These are phyloP conservation scores for Westerdykella sp. DNA, from an alignment of 2,329 filamentous ascomycete genomes.

Conservation along the genomic window DNA sequence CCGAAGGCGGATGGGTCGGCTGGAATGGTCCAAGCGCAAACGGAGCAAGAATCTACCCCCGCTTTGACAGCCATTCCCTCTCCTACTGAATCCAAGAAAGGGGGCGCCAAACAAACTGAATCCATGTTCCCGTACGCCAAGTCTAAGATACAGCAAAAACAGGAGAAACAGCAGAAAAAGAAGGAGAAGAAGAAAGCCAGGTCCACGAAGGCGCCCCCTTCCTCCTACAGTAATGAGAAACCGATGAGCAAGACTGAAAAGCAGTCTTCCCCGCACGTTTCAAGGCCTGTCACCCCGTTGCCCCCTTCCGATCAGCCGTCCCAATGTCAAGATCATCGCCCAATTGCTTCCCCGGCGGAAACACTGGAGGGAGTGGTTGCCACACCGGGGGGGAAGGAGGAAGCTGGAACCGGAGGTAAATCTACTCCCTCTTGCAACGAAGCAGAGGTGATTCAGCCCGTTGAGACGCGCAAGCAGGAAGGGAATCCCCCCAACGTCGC, in stretches of 20 bases:
- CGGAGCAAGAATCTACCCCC: neutral
- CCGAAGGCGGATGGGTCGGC: neutral
- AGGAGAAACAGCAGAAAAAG: constrained; percentile 33
- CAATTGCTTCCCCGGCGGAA: neutral
- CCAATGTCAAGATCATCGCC: neutral
- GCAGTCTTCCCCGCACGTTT: neutral
- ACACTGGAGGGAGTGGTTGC: neutral
- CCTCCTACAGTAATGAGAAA: constrained; percentile 2
- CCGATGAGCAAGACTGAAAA: neutral
- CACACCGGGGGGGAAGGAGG: neutral
- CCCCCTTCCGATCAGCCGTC: neutral
- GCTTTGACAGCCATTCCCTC: neutral
- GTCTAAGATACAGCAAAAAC: constrained; percentile 25
- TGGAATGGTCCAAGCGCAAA: neutral
- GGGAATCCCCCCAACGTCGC: no score
- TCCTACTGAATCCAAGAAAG: constrained; percentile 12
- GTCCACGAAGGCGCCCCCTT: constrained; percentile 5
- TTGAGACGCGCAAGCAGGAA: no score
- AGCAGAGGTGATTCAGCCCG: no score
- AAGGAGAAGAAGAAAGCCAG: constrained; percentile 29
- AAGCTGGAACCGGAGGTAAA: no score
- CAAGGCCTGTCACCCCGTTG: neutral
- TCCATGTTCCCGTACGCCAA: constrained; percentile 28
- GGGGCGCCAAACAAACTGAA: constrained; percentile 21
- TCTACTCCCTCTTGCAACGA: no score